A percentile compares a stretch with the other conserved stretches of the same genome.
Evolutionary conservation across 2,329 filamentous ascomycete genomes (phyloP).

Genomic region (Aspergillus fijiensis): DNA sequence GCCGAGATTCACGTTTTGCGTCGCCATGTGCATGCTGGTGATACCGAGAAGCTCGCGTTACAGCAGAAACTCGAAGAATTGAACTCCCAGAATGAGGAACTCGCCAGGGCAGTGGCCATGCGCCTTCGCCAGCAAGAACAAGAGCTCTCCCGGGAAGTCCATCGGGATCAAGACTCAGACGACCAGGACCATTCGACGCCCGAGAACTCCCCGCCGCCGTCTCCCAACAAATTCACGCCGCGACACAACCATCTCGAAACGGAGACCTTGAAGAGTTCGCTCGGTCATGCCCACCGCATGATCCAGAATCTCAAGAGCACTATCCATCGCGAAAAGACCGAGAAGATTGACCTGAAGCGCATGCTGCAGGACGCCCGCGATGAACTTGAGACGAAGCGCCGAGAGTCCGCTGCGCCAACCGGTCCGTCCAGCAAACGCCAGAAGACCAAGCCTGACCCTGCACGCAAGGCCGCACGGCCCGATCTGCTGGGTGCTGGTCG

Average conservation of each 20-base stretch:
- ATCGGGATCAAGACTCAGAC: conserved; percentile 64
- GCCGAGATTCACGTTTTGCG: conserved; percentile 82
- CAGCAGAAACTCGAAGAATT: conserved; percentile 87
- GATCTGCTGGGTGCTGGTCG: conserved; percentile 73
- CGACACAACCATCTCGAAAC: conserved; percentile 89
- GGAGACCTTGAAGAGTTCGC: conserved; percentile 90
- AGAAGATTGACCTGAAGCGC: conserved; percentile 92
- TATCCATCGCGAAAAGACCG: conserved; percentile 96
- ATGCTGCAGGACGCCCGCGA: conserved; percentile 94
- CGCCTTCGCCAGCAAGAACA: conserved; percentile 68
- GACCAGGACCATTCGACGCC: conserved; percentile 71
- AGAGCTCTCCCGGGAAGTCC: conserved; percentile 58
- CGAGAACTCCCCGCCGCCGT: conserved; percentile 86
- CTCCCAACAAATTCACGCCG: conserved; percentile 86
- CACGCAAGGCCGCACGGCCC: conserved; percentile 76
- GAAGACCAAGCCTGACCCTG: conserved; percentile 63
- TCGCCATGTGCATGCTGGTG: conserved; percentile 73
- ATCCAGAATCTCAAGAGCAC: conserved; percentile 94
- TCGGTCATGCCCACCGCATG: conserved; percentile 92
- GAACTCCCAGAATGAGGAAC: conserved; percentile 83
- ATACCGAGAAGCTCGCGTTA: conserved; percentile 73
- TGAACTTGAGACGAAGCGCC: conserved; percentile 72
- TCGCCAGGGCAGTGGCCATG: conserved; percentile 77
- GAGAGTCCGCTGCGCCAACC: conserved; percentile 49
- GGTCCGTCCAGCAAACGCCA: conserved; percentile 52